phyloP scores from a whole-genome alignment of 2,329 filamentous ascomycete species.

The Aspergillus chevalieri region DNA sequence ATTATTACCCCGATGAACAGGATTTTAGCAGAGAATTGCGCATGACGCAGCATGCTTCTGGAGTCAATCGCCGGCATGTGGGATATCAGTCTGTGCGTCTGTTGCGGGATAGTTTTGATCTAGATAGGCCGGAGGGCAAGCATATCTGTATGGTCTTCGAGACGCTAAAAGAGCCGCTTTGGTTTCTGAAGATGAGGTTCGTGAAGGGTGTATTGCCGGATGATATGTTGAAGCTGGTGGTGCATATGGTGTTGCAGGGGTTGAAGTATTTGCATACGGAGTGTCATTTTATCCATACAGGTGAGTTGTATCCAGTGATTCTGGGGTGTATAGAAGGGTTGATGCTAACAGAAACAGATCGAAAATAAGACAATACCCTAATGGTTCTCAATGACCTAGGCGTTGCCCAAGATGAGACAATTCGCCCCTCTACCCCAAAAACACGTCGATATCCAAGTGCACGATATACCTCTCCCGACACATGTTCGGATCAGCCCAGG shows the following conservation, averaged over 20 bases:
- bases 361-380: conserved; percentile 39
- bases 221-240: conserved; percentile 23
- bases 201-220: conserved; percentile 19
- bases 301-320: conserved; percentile 13
- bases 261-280: conserved; percentile 39
- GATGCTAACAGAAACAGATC: conserved; percentile 16
- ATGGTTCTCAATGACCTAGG: conserved; percentile 21
- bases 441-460: conserved; percentile 7
- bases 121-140: no score
- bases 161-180: conserved; percentile 19
- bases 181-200: conserved; percentile 24
- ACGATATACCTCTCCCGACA: conserved; percentile 24
- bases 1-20: no score
- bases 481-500: conserved; percentile 20
- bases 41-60: no score
- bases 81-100: no score
- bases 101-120: no score
- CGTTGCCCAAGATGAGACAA: conserved; percentile 8
- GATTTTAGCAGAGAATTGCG: no score
- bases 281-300: conserved; percentile 35
- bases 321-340: background rate
- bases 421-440: conserved; percentile 19
- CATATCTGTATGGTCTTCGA: no score
- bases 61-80: no score
- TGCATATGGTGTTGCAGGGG: conserved; percentile 31